Conservation (phyloP, 2,329 filamentous ascomycete species). For the Sarocladiaceae sp. region DNA sequence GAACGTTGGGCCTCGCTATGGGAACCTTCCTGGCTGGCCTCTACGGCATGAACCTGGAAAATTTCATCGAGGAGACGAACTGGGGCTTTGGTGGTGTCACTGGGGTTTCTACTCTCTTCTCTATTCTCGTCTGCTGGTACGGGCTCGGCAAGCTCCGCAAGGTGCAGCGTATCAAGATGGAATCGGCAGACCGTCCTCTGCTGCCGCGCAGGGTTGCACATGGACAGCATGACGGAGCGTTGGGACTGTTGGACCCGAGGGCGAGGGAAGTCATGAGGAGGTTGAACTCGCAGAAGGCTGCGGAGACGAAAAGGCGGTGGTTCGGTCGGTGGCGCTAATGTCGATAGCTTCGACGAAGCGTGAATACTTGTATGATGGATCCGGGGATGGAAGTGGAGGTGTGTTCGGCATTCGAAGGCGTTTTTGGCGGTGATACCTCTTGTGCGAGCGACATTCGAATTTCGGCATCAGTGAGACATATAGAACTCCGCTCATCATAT, state of each 20-base stretch:
- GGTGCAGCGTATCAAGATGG: conserved; percentile 87
- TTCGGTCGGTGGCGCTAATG: conserved; percentile 4
- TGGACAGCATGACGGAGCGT: conserved; percentile 38
- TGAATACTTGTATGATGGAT: too few species aligned
- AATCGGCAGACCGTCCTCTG: conserved; percentile 33
- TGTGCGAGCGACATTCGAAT: conserved; percentile 1
- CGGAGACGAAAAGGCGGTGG: conserved; percentile 29
- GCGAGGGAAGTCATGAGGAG: conserved; percentile 49
- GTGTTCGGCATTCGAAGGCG: background rate
- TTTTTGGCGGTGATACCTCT: background rate
- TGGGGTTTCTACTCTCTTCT: conserved; percentile 62
- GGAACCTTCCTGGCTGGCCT: conserved; percentile 95
- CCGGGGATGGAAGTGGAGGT: background rate
- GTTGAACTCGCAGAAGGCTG: conserved; percentile 42
- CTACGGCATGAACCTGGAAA: conserved; percentile 99
- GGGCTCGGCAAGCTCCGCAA: conserved; percentile 77
- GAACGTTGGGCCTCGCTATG: conserved; percentile 87
- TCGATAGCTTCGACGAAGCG: too few species aligned
- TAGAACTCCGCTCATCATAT: too few species aligned
- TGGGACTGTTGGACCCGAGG: conserved; percentile 45
- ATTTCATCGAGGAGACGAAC: conserved; percentile 92
- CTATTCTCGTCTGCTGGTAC: conserved; percentile 72
- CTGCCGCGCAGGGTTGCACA: conserved; percentile 34
- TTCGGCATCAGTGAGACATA: too few species aligned
- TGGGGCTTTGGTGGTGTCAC: conserved; percentile 78